Evolutionary conservation across 2,329 filamentous ascomycete genomes (phyloP).

Genomic region (Cladosporium sp.): DNA sequence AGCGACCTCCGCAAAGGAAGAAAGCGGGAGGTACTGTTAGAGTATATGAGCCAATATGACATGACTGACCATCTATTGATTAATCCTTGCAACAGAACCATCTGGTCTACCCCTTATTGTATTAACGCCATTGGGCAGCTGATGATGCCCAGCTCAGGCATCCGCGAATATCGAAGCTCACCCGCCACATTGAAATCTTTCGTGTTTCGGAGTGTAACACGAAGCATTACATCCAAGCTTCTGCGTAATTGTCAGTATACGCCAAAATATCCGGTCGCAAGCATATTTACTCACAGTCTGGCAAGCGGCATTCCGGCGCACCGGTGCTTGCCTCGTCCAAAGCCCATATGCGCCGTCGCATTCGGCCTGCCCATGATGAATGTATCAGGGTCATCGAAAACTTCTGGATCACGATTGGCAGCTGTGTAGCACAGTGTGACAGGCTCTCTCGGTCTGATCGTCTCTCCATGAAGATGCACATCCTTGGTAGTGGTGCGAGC

Average conservation of each 20-base stretch:
- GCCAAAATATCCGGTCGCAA: background rate
- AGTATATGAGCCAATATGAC: background rate
- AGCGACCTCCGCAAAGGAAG: no score
- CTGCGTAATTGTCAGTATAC: background rate
- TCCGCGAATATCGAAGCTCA: background rate
- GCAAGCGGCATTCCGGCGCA: conserved; percentile 9
- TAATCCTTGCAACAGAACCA: no score
- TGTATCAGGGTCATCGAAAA: background rate
- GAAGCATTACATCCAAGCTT: background rate
- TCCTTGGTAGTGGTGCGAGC: conserved; percentile 1
- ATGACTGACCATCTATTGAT: background rate
- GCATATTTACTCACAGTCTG: background rate
- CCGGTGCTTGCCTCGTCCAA: conserved; percentile 7
- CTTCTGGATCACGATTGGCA: conserved; percentile 4
- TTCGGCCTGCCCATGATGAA: conserved; percentile 7
- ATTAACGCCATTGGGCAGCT: background rate
- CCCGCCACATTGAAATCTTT: background rate
- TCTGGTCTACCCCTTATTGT: background rate
- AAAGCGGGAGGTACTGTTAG: background rate
- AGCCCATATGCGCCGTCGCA: background rate
- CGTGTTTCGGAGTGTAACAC: background rate
- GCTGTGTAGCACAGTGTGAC: conserved; percentile 7
- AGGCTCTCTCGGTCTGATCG: background rate
- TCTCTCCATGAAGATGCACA: conserved; percentile 8
- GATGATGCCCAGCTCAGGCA: conserved; percentile 4